phyloP scores from a whole-genome alignment of 176 grass and related monocot species.

The Hordeum vulgare region DNA sequence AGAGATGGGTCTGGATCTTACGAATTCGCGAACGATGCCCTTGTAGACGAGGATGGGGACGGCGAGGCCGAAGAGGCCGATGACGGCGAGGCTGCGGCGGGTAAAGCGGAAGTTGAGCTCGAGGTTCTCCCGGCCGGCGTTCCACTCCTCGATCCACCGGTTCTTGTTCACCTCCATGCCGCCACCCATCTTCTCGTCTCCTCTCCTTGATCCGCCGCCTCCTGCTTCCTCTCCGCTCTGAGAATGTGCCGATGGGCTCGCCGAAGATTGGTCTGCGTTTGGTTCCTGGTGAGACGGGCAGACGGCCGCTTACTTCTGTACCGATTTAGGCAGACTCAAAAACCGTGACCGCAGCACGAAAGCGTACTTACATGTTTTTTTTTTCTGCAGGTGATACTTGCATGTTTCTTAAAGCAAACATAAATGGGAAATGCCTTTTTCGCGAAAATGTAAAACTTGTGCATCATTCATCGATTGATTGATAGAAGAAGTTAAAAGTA shows the following conservation, averaged over 20 bases:
- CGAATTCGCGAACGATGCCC: constrained; percentile 79
- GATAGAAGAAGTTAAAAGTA: no score
- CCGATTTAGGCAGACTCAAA: neutral
- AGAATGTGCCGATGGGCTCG: constrained; percentile 3
- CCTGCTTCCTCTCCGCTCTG: neutral
- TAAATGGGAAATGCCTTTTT: no score
- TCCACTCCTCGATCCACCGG: constrained; percentile 75
- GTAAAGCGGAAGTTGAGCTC: constrained; percentile 72
- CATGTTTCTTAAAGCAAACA: no score
- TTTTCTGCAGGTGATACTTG: no score
- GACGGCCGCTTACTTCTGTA: neutral
- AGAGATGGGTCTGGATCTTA: constrained; percentile 9
- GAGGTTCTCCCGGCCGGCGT: constrained; percentile 60
- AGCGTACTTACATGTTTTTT: no score
- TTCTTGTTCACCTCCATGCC: constrained; percentile 90
- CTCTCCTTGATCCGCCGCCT: neutral
- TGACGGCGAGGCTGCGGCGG: constrained; percentile 62
- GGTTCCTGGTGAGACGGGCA: neutral
- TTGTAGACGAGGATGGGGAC: constrained; percentile 78
- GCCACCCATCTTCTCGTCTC: constrained; percentile 48
- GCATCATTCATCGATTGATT: no score
- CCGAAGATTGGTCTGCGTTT: constrained; percentile 2
- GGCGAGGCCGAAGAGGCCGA: constrained; percentile 72
- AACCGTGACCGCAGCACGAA: neutral
- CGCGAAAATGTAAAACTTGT: no score